phyloP scores from a whole-genome alignment of 2,329 filamentous ascomycete species.

The Penicillium janthinellum region DNA sequence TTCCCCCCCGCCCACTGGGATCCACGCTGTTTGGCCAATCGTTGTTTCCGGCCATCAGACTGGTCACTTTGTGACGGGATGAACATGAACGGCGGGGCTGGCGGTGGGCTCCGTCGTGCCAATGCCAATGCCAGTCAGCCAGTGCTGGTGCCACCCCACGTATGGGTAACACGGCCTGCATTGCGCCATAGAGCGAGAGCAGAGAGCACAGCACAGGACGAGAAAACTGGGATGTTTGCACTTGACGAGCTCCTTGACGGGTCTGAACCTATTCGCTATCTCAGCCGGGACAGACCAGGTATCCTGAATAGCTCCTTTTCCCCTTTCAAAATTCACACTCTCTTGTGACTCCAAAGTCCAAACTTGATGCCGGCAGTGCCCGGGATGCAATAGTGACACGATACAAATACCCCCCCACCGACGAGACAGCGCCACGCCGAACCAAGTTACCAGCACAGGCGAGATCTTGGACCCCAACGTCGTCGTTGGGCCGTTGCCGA shows the following conservation, averaged over 20 bases:
- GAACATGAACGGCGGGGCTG: slow-evolving; percentile 31
- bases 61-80: slow-evolving; percentile 25
- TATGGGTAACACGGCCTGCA: not conserved
- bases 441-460: not conserved
- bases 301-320: not conserved
- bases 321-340: not conserved
- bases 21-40: slow-evolving; percentile 12
- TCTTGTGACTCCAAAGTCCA: not conserved
- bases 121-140: no score
- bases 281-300: not conserved
- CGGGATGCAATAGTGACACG: not conserved
- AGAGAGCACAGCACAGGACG: no score
- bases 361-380: not conserved
- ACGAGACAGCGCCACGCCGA: no score
- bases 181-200: not conserved
- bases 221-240: not conserved
- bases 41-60: slow-evolving; percentile 13
- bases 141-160: no score
- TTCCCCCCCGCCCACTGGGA: slow-evolving; percentile 7
- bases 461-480: not conserved
- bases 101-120: not conserved
- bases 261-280: not conserved
- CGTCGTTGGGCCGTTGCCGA: not conserved
- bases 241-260: not conserved
- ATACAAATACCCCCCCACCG: no score